These are phyloP conservation scores for Batkoa obscura DNA, from an alignment of 371 early-diverging fungal species.

Conservation along the genomic window DNA sequence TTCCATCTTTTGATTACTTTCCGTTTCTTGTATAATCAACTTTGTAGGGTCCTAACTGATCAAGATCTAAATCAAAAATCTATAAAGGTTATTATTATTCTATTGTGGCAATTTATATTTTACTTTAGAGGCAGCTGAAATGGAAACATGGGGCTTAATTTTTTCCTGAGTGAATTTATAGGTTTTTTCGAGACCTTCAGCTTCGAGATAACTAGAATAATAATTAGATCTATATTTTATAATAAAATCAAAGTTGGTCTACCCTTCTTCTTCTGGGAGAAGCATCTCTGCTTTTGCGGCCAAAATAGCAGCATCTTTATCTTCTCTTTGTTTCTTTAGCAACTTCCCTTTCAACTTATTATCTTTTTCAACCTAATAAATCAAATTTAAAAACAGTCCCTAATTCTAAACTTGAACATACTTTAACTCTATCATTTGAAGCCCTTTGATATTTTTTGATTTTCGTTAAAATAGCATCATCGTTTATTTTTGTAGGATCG, in stretches of 20 bases:
- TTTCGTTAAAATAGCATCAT: too few species aligned
- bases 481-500: too few species aligned
- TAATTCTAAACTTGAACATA: too few species aligned
- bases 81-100: conserved; percentile 7
- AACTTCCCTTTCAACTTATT: conserved; percentile 39
- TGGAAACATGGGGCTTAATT: conserved; percentile 52
- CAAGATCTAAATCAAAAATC: conserved; percentile 65
- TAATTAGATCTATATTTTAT: neutral
- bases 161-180: conserved; percentile 66
- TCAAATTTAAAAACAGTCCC: too few species aligned
- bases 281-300: conserved; percentile 64
- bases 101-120: neutral
- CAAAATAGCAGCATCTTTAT: conserved; percentile 44
- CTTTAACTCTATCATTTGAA: too few species aligned
- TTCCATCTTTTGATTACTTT: conserved; percentile 13
- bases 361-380: conserved; percentile 32
- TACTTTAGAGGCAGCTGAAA: conserved; percentile 61
- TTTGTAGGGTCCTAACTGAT: conserved; percentile 72
- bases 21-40: conserved; percentile 87
- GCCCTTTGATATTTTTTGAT: too few species aligned
- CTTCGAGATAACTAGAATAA: conserved; percentile 38
- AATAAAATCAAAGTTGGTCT: neutral
- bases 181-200: conserved; percentile 79
- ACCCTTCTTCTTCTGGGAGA: conserved; percentile 48
- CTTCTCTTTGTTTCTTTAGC: conserved; percentile 31